phyloP scores from a whole-genome alignment of 2,329 filamentous ascomycete species.

The Hortaea werneckii region DNA sequence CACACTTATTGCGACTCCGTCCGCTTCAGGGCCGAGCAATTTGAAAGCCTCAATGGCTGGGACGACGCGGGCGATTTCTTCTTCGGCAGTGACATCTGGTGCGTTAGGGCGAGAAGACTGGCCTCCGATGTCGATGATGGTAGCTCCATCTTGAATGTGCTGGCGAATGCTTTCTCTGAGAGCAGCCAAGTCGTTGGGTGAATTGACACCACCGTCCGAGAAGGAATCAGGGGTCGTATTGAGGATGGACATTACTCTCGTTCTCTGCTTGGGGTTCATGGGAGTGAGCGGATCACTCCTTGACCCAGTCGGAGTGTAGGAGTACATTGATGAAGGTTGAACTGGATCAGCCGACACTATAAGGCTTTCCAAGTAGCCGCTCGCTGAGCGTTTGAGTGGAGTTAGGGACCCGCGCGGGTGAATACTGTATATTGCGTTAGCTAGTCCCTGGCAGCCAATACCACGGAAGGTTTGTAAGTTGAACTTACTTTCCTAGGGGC shows the following conservation, averaged over 20 bases:
- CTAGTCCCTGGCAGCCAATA: too few relatives aligned
- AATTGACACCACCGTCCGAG: conserved; percentile 71
- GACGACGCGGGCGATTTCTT: conserved; percentile 69
- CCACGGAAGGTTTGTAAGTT: too few relatives aligned
- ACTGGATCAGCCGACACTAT: conserved; percentile 1
- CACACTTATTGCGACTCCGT: conserved; percentile 64
- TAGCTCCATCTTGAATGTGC: conserved; percentile 61
- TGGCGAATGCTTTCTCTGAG: conserved; percentile 49
- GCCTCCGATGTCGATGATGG: conserved; percentile 84
- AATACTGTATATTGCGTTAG: too few relatives aligned
- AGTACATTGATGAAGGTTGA: conserved; percentile 19
- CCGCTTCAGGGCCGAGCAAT: conserved; percentile 47
- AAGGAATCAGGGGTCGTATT: conserved; percentile 96
- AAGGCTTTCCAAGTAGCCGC: too few relatives aligned
- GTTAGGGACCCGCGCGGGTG: too few relatives aligned
- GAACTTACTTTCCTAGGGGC: conserved; percentile 44
- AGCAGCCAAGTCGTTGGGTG: conserved; percentile 32
- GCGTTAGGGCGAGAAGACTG: conserved; percentile 81
- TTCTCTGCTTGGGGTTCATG: conserved; percentile 46
- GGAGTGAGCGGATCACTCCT: conserved; percentile 48
- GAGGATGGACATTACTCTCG: conserved; percentile 83
- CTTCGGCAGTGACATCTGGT: conserved; percentile 54
- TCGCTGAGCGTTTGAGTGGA: too few relatives aligned
- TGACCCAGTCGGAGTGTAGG: conserved; percentile 31
- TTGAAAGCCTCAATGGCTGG: conserved; percentile 70